These are phyloP conservation scores for Rhizophora mangle DNA, from an alignment of 345 rosid species.

Conservation along the genomic window DNA sequence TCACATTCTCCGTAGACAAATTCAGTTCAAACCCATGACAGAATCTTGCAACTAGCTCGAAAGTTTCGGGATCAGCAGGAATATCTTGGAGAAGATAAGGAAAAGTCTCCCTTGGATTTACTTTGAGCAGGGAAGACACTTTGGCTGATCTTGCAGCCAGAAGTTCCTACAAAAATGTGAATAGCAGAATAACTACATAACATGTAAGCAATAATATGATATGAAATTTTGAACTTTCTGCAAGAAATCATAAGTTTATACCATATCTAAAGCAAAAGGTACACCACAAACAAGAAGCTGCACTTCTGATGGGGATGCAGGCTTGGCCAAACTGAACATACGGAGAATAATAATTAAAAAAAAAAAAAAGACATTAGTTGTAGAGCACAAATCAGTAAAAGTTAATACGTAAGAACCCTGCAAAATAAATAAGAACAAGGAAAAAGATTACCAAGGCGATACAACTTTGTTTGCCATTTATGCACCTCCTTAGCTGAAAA, in stretches of 20 bases:
- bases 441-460: slow-evolving; percentile 16
- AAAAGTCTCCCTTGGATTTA: slow-evolving; percentile 31
- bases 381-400: too few species aligned
- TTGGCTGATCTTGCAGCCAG: slow-evolving; percentile 61
- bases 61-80: slow-evolving; percentile 50
- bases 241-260: slow-evolving; percentile 19
- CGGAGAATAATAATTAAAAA: neutral
- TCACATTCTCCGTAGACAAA: slow-evolving; percentile 50
- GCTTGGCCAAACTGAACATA: slow-evolving; percentile 37
- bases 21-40: slow-evolving; percentile 51
- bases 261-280: slow-evolving; percentile 44
- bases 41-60: slow-evolving; percentile 65
- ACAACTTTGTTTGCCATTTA: slow-evolving; percentile 17
- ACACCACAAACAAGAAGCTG: slow-evolving; percentile 32
- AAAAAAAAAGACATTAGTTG: too few species aligned
- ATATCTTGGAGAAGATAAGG: slow-evolving; percentile 39
- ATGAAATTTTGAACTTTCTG: neutral
- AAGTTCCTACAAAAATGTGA: slow-evolving; percentile 39
- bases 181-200: neutral
- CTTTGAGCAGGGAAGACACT: slow-evolving; percentile 46
- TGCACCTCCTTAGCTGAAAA: neutral
- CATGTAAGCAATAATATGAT: neutral
- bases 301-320: slow-evolving; percentile 32
- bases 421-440: neutral
- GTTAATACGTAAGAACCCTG: too few species aligned